Base-by-base conservation (phyloP, 352 stramenopile species). In the Elongisporangium senticosum region DNA sequence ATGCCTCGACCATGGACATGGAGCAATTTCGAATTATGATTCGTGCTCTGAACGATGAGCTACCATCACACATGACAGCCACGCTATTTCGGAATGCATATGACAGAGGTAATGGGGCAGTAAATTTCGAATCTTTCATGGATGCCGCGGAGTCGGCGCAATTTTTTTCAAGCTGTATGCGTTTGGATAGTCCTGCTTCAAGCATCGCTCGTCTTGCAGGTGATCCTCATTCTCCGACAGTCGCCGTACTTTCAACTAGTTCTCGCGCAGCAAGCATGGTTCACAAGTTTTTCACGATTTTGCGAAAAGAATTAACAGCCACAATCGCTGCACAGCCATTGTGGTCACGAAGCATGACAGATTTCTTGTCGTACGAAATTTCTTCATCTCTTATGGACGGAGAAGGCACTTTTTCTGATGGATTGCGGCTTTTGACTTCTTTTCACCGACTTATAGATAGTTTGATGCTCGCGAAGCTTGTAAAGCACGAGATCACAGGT, bases 1-100 rank as follows among this genome's bases (percentile, higher is more conserved):
- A n/a, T 17, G 49, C 64, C 0, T 65, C 83, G 1, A 77, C 73
- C 2, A 94, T 98, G 75, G 90, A 98, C 62, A 93, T 96, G 71
- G 85, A 93, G 53, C 90, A 97, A 63, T 97, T 97, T 57, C 74
- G 77, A 1, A 74, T 89, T 20, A 96, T 97, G 79, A 69, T 96
- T 13, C 72, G 67, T 28, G 93, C 88, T 10, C 59, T 96, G 4
- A 92, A 96, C 55, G 71, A 88, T 53, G 80, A 93, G 47, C 82
- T 87, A 5, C 79, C 85, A 5, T 69, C 79, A 0, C 87, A 80
- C 23, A 72, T 75, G 64, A 58, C 88, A 3, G 86, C 81, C 0
- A 79, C 64, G 1, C 71, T 91, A 14, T 95, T 86, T 40, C 74
- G 86, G 22, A 73, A 79, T 13, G 68, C 86, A 0, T 93, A 89